Base-by-base conservation (phyloP, 805 yeast genomes). In the Yarrowia porcina region DNA sequence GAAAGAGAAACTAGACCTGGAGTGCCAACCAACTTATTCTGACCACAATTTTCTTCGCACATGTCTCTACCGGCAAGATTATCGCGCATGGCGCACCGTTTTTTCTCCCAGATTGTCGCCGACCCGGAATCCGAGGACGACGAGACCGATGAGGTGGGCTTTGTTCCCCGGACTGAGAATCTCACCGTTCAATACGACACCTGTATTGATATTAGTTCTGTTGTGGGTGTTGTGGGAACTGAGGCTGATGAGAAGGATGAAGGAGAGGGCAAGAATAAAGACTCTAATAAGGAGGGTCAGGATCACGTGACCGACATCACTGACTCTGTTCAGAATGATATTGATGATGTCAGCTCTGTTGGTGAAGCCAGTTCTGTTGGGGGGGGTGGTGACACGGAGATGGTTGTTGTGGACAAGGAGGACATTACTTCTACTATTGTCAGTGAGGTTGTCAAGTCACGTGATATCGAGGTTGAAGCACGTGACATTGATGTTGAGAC, bases 71-170 rank as follows among this genome's bases (percentile, higher is more conserved):
- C 56, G 6, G n/a, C 28, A 9, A 20, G 39, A 23, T 23, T 49
- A 20, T 49, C 56, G 56, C 56, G 56, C 39, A 49, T 49, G 56
- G 56, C 56, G 56, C 39, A 49, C 39, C 27, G 30, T 1, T 49
- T 49, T 21, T 49, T 49, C 56, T 49, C 56, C n/a, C 59, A 52
- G 44, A 28, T 52, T 11, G 44, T 52, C 28, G 13, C 44, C n/a
- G 59, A 52, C 10, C 35, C 33, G 10, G 57, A 52, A 2, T 18
- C 59, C 13, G 59, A 52, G 27, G 35, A 52, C n/a, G 35, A 52
- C n/a, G 59, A 52, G 2, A 12, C 33, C 1, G 33, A 52, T 8
- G 59, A 36, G 15, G 59, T 23, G 23, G 42, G 32, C 17, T 52
- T 52, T 17, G 44, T 35, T 2, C 59, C 44, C 59, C 33, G 33